Evolutionary conservation across 2,329 filamentous ascomycete genomes (phyloP).

Genomic region (Fusarium cyanostomum): DNA sequence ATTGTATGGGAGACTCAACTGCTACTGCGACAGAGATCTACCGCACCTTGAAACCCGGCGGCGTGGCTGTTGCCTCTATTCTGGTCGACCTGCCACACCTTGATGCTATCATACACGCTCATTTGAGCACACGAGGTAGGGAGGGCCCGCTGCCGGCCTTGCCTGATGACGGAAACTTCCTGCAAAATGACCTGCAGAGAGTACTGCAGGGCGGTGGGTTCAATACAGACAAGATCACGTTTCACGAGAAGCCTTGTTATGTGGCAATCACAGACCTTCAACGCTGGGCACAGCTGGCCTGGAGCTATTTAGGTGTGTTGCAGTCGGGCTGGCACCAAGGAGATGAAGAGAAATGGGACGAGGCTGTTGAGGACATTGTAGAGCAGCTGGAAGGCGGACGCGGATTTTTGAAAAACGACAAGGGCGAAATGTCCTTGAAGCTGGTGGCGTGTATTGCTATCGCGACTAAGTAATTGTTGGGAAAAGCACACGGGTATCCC

Average conservation of each 20-base stretch:
- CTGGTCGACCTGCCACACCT: neutral
- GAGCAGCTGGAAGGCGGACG: neutral
- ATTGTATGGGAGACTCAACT: neutral
- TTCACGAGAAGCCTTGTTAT: neutral
- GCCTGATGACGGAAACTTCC: neutral
- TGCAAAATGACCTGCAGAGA: neutral
- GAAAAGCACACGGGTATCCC: no score
- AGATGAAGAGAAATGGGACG: neutral
- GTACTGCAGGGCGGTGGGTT: neutral
- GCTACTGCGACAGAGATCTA: neutral
- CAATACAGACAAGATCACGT: neutral
- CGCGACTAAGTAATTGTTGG: neutral
- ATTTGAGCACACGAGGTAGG: neutral
- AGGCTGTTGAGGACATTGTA: neutral
- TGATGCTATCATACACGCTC: neutral
- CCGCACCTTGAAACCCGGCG: neutral
- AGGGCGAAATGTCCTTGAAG: neutral
- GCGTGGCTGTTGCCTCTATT: neutral
- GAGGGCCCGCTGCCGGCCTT: neutral
- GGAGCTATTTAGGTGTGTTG: neutral
- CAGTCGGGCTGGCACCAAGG: neutral
- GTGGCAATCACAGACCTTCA: neutral
- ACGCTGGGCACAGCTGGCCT: neutral
- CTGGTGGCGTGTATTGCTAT: neutral
- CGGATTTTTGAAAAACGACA: neutral